Evolutionary conservation across 257 asterid species (phyloP).

Genomic region (Penstemon barbatus): DNA sequence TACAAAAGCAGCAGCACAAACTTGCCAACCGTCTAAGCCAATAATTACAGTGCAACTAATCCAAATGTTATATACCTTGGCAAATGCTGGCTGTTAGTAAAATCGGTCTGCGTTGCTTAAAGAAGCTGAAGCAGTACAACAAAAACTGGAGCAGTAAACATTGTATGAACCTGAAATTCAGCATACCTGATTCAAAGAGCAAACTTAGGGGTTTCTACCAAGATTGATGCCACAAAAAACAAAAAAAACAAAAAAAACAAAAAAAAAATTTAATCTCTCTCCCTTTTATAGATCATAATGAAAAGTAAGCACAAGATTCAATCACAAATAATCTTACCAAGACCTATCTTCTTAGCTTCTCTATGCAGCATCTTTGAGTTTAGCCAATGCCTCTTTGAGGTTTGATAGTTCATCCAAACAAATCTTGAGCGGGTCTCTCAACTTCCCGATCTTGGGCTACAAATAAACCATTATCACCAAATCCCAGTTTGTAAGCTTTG

Average conservation of each 20-base stretch:
- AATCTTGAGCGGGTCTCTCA: constrained; percentile 57
- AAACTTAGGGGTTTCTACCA: constrained; percentile 6
- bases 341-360: constrained; percentile 19
- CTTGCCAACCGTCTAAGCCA: too few species aligned
- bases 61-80: too few species aligned
- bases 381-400: constrained; percentile 55
- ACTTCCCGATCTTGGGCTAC: constrained; percentile 55
- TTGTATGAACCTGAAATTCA: constrained; percentile 24
- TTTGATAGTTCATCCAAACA: constrained; percentile 61
- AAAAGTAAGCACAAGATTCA: constrained; percentile 13
- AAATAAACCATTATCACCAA: constrained; percentile 10
- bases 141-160: constrained; percentile 13
- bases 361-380: constrained; percentile 37
- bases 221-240: not conserved
- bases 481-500: constrained; percentile 22
- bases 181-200: constrained; percentile 26
- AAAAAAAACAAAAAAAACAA: too few species aligned
- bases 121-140: too few species aligned
- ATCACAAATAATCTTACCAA: constrained; percentile 28
- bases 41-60: too few species aligned
- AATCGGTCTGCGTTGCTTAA: too few species aligned
- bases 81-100: too few species aligned
- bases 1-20: too few species aligned
- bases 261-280: too few species aligned
- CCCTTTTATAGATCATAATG: not conserved